phyloP scores from a whole-genome alignment of 1,284 basidiomycete species.

The Ustilago hordei region DNA sequence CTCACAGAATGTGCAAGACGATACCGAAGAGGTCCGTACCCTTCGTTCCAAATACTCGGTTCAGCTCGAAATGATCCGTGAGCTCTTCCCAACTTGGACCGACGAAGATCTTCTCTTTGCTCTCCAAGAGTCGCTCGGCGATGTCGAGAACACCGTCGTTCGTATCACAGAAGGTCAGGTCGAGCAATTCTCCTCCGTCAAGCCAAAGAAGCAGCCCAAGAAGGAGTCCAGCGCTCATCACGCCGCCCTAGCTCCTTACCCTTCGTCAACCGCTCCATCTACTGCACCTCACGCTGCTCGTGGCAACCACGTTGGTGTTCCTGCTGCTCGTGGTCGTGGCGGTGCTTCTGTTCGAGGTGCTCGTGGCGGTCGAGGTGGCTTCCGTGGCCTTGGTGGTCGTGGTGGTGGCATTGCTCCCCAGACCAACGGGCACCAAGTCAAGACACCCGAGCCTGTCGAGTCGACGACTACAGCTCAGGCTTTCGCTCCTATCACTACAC shows the following conservation, averaged over 20 bases:
- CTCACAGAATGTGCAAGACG: slow-evolving; percentile 58
- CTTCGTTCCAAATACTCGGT: slow-evolving; percentile 70
- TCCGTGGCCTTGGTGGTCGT: slow-evolving; percentile 55
- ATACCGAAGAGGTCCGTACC: slow-evolving; percentile 65
- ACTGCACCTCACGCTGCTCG: slow-evolving; percentile 38
- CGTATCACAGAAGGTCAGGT: slow-evolving; percentile 84
- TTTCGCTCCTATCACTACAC: slow-evolving; percentile 48
- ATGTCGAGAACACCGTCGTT: slow-evolving; percentile 79
- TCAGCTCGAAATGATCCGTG: slow-evolving; percentile 75
- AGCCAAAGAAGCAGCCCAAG: slow-evolving; percentile 78
- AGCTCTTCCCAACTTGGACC: slow-evolving; percentile 82
- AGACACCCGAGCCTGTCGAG: slow-evolving; percentile 41
- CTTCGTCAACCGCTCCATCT: slow-evolving; percentile 18
- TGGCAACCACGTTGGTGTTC: slow-evolving; percentile 42
- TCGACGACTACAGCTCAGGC: slow-evolving; percentile 41
- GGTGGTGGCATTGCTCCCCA: slow-evolving; percentile 58
- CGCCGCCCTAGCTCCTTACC: slow-evolving; percentile 23
- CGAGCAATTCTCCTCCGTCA: slow-evolving; percentile 86
- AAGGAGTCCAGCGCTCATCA: slow-evolving; percentile 54
- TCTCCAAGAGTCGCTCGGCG: slow-evolving; percentile 79
- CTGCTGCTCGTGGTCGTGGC: slow-evolving; percentile 54
- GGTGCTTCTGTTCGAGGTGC: slow-evolving; percentile 54
- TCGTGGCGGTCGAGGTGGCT: slow-evolving; percentile 61
- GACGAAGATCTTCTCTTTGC: slow-evolving; percentile 83
- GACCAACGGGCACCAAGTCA: slow-evolving; percentile 54